These are phyloP conservation scores for Phyllosticta citriasiana DNA, from an alignment of 2,329 filamentous ascomycete species.

Conservation along the genomic window DNA sequence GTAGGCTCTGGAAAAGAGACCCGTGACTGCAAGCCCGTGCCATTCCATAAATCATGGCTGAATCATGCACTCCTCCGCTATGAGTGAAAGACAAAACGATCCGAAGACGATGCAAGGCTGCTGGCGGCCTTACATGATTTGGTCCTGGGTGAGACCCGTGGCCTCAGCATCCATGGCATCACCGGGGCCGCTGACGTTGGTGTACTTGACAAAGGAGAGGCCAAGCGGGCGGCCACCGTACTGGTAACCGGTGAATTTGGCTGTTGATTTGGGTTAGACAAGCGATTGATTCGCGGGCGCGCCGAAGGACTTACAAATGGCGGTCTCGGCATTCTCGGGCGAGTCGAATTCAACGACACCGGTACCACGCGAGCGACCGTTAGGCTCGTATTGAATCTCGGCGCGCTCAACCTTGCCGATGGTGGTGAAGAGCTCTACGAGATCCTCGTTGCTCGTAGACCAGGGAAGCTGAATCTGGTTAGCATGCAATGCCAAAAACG, in stretches of 20 bases:
- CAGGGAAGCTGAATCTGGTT: slow-evolving; percentile 64
- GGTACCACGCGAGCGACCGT: slow-evolving; percentile 85
- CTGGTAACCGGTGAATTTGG: slow-evolving; percentile 96
- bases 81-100: background rate
- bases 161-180: slow-evolving; percentile 74
- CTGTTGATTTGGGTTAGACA: slow-evolving; percentile 30
- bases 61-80: background rate
- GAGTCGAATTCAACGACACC: slow-evolving; percentile 93
- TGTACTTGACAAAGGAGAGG: slow-evolving; percentile 87
- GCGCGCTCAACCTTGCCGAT: slow-evolving; percentile 97
- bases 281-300: background rate
- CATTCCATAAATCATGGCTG: background rate
- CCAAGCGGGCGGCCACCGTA: slow-evolving; percentile 92
- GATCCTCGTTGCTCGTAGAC: slow-evolving; percentile 97
- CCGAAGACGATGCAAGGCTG: background rate
- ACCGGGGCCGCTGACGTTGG: slow-evolving; percentile 51
- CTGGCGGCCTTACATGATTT: slow-evolving; percentile 70
- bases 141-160: slow-evolving; percentile 79
- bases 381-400: slow-evolving; percentile 98
- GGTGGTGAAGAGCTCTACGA: slow-evolving; percentile 92
- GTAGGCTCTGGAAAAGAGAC: background rate
- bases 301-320: slow-evolving; percentile 51
- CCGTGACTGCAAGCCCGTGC: background rate
- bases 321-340: slow-evolving; percentile 75
- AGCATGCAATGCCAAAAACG: slow-evolving; percentile 15